These are phyloP conservation scores for Nicotiana tomentosiformis DNA, from an alignment of 257 asterid species.

Conservation along the genomic window DNA sequence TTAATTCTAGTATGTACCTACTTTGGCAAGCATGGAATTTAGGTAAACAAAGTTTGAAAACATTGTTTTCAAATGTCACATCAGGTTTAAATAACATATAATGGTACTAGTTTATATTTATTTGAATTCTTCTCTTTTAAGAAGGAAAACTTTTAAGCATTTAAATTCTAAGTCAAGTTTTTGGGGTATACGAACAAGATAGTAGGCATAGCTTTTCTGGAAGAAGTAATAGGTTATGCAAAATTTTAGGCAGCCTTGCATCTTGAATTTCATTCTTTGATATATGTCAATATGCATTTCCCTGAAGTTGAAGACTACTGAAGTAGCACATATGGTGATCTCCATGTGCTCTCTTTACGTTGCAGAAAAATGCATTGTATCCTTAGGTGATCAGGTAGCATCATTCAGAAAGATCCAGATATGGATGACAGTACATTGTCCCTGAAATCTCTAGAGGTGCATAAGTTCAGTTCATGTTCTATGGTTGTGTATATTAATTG, in stretches of 20 bases:
- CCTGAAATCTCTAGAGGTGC: neutral
- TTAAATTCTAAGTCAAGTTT: neutral
- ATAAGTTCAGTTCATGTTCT: neutral
- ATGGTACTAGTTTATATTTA: neutral
- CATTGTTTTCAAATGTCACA: neutral
- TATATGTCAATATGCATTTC: neutral
- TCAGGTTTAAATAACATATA: neutral
- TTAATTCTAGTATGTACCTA: neutral
- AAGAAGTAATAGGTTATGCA: neutral
- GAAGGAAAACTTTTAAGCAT: neutral
- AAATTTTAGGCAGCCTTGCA: neutral
- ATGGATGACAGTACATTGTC: neutral
- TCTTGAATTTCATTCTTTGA: neutral
- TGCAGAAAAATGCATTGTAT: conserved; percentile 11
- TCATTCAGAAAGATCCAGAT: conserved; percentile 11
- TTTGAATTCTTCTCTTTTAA: neutral
- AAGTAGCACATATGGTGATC: neutral
- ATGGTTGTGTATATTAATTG: neutral
- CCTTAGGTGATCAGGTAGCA: conserved; percentile 6
- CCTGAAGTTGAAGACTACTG: neutral
- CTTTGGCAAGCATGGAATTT: neutral
- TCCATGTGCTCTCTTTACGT: neutral
- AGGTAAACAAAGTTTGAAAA: neutral
- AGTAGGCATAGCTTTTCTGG: neutral
- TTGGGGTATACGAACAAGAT: neutral